A percentile compares a stretch with the other conserved stretches of the same genome.
These are phyloP conservation scores for Lyophyllum decastes DNA, from an alignment of 768 basidiomycete species.

Conservation along the genomic window DNA sequence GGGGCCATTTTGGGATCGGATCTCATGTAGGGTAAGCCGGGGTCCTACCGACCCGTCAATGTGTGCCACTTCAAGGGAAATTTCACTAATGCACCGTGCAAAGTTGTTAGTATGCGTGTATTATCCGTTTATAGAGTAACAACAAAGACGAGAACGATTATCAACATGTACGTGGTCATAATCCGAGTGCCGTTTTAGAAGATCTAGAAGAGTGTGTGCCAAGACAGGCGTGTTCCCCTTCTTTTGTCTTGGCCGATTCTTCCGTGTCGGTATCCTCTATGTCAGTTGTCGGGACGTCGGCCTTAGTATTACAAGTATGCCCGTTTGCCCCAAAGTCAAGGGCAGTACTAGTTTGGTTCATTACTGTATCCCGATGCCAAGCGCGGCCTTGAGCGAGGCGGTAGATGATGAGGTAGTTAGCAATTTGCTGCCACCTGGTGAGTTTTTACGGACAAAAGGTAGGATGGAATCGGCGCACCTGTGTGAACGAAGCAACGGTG, in stretches of 20 bases:
- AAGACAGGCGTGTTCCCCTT: neutral
- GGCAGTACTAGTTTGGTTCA: conserved; percentile 9
- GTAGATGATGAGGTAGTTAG: conserved; percentile 42
- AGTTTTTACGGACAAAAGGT: neutral
- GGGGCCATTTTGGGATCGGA: neutral
- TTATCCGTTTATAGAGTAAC: neutral
- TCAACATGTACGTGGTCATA: neutral
- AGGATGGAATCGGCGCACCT: conserved; percentile 26
- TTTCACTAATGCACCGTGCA: too few relatives aligned
- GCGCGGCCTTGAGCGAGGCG: conserved; percentile 42
- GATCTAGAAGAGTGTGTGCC: neutral
- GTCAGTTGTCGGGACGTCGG: neutral
- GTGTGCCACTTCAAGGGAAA: too few relatives aligned
- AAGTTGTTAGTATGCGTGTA: too few relatives aligned
- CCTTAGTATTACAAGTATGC: neutral
- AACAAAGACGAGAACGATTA: neutral
- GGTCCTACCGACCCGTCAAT: neutral
- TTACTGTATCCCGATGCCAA: conserved; percentile 31
- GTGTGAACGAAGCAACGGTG: conserved; percentile 31
- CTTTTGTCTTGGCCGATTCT: neutral
- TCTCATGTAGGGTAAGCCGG: neutral
- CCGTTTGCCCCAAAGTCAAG: neutral
- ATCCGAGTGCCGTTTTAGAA: neutral
- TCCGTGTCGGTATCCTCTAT: neutral
- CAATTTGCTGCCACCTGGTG: conserved; percentile 27